Percentiles rank a stretch among this genome's conserved stretches.
phyloP scores from a whole-genome alignment of 306 rosid species.

The Myrica gale region DNA sequence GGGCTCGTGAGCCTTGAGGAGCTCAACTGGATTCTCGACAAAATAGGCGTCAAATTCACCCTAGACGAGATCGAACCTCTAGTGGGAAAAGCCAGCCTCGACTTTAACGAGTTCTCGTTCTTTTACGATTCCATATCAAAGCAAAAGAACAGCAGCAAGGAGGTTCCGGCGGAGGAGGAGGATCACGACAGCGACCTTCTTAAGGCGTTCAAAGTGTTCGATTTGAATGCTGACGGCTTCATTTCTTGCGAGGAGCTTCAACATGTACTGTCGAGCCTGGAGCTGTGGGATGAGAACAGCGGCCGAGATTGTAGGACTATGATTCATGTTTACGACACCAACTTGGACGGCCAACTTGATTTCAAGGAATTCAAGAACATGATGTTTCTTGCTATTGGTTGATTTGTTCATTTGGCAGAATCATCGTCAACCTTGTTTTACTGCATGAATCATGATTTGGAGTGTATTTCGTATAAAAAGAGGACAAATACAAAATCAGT shows the following conservation, averaged over 20 bases:
- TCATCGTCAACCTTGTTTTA: too few relatives aligned
- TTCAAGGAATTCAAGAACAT: constrained; percentile 81
- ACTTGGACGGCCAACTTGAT: constrained; percentile 77
- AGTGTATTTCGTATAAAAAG: too few relatives aligned
- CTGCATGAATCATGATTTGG: too few relatives aligned
- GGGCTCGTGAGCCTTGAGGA: constrained; percentile 64
- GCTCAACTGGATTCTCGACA: constrained; percentile 48
- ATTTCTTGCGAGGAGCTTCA: constrained; percentile 67
- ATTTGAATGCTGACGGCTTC: constrained; percentile 73
- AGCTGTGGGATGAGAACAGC: constrained; percentile 48
- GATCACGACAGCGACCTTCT: constrained; percentile 51
- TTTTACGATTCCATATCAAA: constrained; percentile 53
- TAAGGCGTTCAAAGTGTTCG: constrained; percentile 73
- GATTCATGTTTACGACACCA: constrained; percentile 61
- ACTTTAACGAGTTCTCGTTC: constrained; percentile 55
- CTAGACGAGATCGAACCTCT: constrained; percentile 50
- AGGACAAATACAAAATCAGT: too few relatives aligned
- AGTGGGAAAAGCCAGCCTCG: constrained; percentile 46
- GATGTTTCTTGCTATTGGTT: constrained; percentile 59
- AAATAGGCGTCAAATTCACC: constrained; percentile 29
- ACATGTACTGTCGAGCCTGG: constrained; percentile 56
- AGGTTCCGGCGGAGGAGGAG: constrained; percentile 7
- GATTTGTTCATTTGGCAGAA: background rate
- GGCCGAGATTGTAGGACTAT: constrained; percentile 49
- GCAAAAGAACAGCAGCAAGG: constrained; percentile 14